phyloP scores from a whole-genome alignment of 2,329 filamentous ascomycete genomes.

The Dothideomycetes sp. region DNA sequence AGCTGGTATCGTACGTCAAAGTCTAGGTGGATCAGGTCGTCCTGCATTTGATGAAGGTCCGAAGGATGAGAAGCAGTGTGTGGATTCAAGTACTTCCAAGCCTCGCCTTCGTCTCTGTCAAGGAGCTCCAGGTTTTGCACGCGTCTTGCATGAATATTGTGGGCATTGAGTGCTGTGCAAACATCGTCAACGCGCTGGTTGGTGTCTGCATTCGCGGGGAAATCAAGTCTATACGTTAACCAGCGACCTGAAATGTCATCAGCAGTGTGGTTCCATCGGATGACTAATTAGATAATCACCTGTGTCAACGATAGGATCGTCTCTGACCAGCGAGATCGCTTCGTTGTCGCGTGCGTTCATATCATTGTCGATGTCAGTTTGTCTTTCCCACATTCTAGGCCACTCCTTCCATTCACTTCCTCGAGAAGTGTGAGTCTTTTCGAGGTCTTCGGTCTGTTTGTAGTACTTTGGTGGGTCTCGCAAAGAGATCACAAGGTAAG shows the following conservation, averaged over 20 bases:
- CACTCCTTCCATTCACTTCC: slow-evolving; percentile 41
- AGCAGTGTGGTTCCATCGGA: no score
- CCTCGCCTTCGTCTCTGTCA: slow-evolving; percentile 1
- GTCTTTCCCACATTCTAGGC: slow-evolving; percentile 47
- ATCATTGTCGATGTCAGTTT: slow-evolving; percentile 49
- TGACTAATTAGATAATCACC: background rate
- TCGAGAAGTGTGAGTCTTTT: slow-evolving; percentile 28
- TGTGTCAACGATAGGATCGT: slow-evolving; percentile 8
- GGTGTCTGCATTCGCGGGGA: background rate
- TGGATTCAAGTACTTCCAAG: slow-evolving; percentile 5
- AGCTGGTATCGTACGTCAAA: slow-evolving; percentile 80
- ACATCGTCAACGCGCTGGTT: slow-evolving; percentile 17
- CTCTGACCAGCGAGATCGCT: slow-evolving; percentile 5
- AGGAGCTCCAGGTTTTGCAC: background rate
- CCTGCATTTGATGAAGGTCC: slow-evolving; percentile 13
- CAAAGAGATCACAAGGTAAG: slow-evolving; percentile 23
- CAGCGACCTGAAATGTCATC: slow-evolving; percentile 42
- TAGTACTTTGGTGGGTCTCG: slow-evolving; percentile 32
- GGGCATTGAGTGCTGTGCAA: slow-evolving; percentile 51
- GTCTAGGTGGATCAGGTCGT: slow-evolving; percentile 20
- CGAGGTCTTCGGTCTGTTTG: slow-evolving; percentile 23
- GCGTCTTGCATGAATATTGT: slow-evolving; percentile 48
- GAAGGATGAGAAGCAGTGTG: slow-evolving; percentile 2
- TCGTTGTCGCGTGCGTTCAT: slow-evolving; percentile 4
- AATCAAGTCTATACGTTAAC: slow-evolving; percentile 41